phyloP scores from a whole-genome alignment of 75 land plant species.

The Selaginella tamariscina region DNA sequence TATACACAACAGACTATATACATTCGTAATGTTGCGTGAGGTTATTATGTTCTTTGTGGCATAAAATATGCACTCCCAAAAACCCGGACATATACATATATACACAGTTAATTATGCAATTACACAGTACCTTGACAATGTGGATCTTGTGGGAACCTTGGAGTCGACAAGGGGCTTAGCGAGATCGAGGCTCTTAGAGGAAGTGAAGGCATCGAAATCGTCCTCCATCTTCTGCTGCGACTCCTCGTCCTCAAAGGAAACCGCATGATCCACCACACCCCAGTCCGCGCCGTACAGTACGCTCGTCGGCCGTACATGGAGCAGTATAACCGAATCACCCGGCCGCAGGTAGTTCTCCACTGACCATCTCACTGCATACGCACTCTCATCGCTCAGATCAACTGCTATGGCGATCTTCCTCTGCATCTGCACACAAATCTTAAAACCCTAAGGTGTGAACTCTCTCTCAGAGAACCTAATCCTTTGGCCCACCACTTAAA shows the following conservation, averaged over 20 bases:
- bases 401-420: constrained; percentile 68
- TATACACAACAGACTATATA: no score
- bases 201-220: constrained; percentile 61
- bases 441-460: no score
- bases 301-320: constrained; percentile 63
- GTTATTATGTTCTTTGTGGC: no score
- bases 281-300: constrained; percentile 80
- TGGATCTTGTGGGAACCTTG: constrained; percentile 59
- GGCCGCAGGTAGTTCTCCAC: constrained; percentile 72
- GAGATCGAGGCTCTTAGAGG: constrained; percentile 44
- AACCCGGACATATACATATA: no score
- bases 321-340: constrained; percentile 57
- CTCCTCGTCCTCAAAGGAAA: constrained; percentile 27
- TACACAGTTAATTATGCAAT: no score
- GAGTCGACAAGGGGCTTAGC: constrained; percentile 58
- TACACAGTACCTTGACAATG: constrained; percentile 83
- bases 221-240: constrained; percentile 55
- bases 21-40: no score
- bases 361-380: constrained; percentile 70
- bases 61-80: no score
- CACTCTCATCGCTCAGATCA: constrained; percentile 79
- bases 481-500: no score
- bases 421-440: no score
- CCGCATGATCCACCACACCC: constrained; percentile 37
- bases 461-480: no score